phyloP scores from a whole-genome alignment of 768 basidiomycete genomes.

The Boletus sensibilis region DNA sequence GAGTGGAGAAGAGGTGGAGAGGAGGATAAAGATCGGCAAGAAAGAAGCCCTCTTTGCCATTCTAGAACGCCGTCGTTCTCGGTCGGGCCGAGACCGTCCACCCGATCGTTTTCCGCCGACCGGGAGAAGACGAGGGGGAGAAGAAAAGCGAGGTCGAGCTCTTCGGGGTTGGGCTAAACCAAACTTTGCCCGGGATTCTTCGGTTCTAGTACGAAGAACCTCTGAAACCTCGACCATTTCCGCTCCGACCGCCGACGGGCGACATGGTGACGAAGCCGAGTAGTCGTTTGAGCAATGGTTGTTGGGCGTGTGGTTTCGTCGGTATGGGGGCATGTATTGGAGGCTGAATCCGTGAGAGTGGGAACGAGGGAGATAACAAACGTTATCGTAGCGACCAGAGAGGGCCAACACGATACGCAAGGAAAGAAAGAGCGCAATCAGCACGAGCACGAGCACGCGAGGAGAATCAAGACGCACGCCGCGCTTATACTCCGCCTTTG shows the following conservation, averaged over 20 bases:
- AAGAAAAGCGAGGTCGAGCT: neutral
- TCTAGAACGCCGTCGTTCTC: constrained; percentile 6
- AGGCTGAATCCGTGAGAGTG: constrained; percentile 12
- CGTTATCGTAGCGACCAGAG: constrained; percentile 3
- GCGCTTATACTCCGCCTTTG: constrained; percentile 33
- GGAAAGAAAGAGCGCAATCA: constrained; percentile 14
- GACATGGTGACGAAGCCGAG: constrained; percentile 29
- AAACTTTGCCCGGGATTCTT: neutral
- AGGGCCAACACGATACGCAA: constrained; percentile 2
- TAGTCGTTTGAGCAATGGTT: constrained; percentile 32
- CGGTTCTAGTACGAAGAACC: constrained; percentile 25
- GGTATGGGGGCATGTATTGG: constrained; percentile 31
- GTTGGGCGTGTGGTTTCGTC: constrained; percentile 27
- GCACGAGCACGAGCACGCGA: constrained; percentile 14
- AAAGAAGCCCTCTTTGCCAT: neutral
- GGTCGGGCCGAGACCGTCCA: neutral
- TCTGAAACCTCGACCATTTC: constrained; percentile 25
- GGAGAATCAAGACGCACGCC: constrained; percentile 24
- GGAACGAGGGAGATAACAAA: neutral
- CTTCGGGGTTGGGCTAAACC: neutral
- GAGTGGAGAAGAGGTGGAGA: constrained; percentile 8
- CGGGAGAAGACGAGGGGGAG: neutral
- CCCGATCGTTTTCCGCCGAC: neutral
- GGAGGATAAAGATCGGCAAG: constrained; percentile 11
- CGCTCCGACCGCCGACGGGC: constrained; percentile 23